phyloP scores from a whole-genome alignment of 1,139 yeast species.

The Candida frijolesensis region DNA sequence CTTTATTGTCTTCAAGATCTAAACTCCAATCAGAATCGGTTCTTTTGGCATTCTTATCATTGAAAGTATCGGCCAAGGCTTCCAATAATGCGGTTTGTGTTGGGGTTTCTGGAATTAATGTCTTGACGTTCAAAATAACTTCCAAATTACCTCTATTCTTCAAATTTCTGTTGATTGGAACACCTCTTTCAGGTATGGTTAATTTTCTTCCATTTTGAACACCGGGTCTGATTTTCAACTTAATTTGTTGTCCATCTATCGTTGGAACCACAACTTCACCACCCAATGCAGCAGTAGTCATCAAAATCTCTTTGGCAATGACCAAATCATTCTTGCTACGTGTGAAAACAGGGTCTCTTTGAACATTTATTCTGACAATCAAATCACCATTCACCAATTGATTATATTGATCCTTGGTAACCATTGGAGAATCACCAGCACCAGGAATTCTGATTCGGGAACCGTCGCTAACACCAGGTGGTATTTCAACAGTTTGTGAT shows the following conservation, averaged over 20 bases:
- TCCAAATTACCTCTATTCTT: conserved; percentile 78
- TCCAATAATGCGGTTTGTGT: conserved; percentile 91
- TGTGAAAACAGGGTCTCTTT: conserved; percentile 69
- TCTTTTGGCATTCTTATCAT: conserved; percentile 77
- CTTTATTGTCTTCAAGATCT: conserved; percentile 32
- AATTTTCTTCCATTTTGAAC: conserved; percentile 77
- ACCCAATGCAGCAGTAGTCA: conserved; percentile 97
- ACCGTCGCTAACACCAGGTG: conserved; percentile 88
- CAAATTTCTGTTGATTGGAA: conserved; percentile 64
- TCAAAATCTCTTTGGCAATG: conserved; percentile 68
- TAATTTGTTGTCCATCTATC: conserved; percentile 70
- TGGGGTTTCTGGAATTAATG: conserved; percentile 77
- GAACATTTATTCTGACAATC: conserved; percentile 76
- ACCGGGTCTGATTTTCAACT: conserved; percentile 83
- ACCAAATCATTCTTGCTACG: conserved; percentile 68
- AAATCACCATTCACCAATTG: conserved; percentile 81
- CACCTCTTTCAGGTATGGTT: conserved; percentile 85
- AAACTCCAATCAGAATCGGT: conserved; percentile 61
- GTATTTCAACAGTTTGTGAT: conserved; percentile 77
- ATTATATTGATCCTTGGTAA: conserved; percentile 66
- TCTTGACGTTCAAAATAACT: conserved; percentile 71
- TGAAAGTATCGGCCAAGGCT: conserved; percentile 88
- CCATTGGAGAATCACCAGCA: conserved; percentile 86
- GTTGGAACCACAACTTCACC: conserved; percentile 90
- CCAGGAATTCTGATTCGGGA: conserved; percentile 81